Conservation (phyloP, 106 monocot species). For the Amphibolis antarctica region DNA sequence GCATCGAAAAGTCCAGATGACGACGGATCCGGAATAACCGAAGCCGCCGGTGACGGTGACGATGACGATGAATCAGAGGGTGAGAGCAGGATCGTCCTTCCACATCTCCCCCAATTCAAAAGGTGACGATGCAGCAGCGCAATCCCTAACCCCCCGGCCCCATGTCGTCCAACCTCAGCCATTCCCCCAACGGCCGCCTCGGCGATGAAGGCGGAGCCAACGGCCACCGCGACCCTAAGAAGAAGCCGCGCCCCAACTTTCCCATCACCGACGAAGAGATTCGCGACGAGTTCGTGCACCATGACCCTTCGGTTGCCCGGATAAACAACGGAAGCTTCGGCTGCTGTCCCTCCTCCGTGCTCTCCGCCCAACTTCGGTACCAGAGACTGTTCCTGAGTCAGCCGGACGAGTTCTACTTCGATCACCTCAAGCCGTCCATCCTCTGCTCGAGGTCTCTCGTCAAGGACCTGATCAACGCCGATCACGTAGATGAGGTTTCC, state of each 20-base stretch:
- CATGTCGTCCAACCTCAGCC: not conserved
- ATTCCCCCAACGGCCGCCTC: not conserved
- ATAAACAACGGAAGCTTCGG: constrained; percentile 50
- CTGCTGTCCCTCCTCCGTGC: constrained; percentile 26
- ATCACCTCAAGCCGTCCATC: constrained; percentile 17
- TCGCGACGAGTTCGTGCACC: constrained; percentile 28
- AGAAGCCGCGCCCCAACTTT: constrained; percentile 6
- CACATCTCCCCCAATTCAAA: no score
- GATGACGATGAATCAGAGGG: no score
- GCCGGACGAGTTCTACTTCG: constrained; percentile 25
- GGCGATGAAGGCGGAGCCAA: not conserved
- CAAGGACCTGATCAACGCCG: constrained; percentile 21
- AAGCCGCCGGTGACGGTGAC: no score
- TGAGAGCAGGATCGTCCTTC: no score
- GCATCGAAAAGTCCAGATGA: no score
- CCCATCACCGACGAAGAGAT: constrained; percentile 27
- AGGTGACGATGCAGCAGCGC: no score
- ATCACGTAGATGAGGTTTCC: constrained; percentile 24
- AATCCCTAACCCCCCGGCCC: no score
- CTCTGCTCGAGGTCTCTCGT: constrained; percentile 12
- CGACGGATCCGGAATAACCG: no score
- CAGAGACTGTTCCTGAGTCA: constrained; percentile 25
- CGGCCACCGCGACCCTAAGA: constrained; percentile 18
- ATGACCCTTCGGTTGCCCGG: constrained; percentile 22
- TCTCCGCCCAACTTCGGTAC: constrained; percentile 14